Evolutionary conservation across 176 grass and related monocot genomes (phyloP), one percentile per base, ranked within the genome.

Genomic region (Oryza rufipogon): DNA sequence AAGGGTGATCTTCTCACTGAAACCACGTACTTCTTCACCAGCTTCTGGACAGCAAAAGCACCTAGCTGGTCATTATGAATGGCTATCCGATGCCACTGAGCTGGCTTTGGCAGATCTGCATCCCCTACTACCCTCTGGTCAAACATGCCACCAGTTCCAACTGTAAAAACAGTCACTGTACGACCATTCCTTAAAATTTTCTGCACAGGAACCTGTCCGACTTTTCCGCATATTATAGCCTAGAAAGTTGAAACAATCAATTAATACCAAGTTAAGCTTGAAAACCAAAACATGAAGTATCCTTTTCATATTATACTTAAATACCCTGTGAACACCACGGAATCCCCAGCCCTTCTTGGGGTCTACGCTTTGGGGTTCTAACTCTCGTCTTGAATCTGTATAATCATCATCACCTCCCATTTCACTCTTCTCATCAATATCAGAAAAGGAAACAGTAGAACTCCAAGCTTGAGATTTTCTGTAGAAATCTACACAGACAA

Each of bases 131-230:
- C 66, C 79, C 96, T 89, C 84, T 99, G 96, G 64, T 99, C 96
- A 84, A 83, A 96, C 91, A 99, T 92, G 78, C 93, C 96, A 65
- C 93, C 93, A 71, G 96, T 99, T 87, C 93, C 96, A 88, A 99
- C 79, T 34, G 96, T 96, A 68, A 99, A 99, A 86, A 91, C 71
- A 30, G 96, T 99, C 52, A 96, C 68, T 49, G 91, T 94, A 74
- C 68, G 86, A 5, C 96, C 96, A 81, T 91, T 90, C 52, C 91
- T 95, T 60, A 92, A 87, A 85, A 99, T 94, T 87, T 98, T 99
- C 77, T 99, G 96, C 71, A 99, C 81, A 42, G 93, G 93, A 32
- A 70, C 78, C 64, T 99, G 88, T 45, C 96, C 96, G 81, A 99
- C 83, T 94, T 92, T 99, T 11, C 93, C 96, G 52, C 91, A 96